phyloP scores from a whole-genome alignment of 441 rosid species.

The Omphalea diandra region DNA sequence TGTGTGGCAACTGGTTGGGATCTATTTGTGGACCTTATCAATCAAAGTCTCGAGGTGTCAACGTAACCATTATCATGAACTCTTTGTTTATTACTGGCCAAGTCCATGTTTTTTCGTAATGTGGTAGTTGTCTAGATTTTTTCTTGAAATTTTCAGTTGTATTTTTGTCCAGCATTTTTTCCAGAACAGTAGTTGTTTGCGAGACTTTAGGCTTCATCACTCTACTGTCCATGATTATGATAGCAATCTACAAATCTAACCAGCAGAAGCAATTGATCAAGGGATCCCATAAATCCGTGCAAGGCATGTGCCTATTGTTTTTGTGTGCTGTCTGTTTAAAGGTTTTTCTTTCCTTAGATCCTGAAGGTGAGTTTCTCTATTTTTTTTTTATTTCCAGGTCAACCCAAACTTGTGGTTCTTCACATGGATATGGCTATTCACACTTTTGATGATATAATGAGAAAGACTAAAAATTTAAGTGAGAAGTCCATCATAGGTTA shows the following conservation, averaged over 20 bases:
- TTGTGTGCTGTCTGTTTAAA: no score
- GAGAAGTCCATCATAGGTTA: constrained; percentile 81
- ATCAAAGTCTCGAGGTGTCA: constrained; percentile 57
- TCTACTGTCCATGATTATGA: constrained; percentile 46
- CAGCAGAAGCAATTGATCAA: constrained; percentile 38
- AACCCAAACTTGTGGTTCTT: constrained; percentile 86
- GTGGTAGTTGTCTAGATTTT: not conserved
- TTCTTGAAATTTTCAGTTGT: not conserved
- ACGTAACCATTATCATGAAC: not conserved
- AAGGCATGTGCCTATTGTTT: constrained; percentile 34
- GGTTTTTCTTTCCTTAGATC: not conserved
- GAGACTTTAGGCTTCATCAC: constrained; percentile 57
- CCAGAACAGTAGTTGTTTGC: constrained; percentile 60
- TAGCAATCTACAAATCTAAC: constrained; percentile 67
- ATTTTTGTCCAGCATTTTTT: constrained; percentile 44
- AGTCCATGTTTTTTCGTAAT: not conserved
- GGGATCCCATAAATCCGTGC: constrained; percentile 33
- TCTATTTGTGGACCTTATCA: constrained; percentile 61
- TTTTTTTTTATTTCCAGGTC: constrained; percentile 37
- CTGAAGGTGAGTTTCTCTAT: not conserved
- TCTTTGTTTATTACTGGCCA: not conserved
- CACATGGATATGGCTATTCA: constrained; percentile 98
- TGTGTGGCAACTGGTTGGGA: constrained; percentile 86
- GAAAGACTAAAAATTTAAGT: constrained; percentile 72
- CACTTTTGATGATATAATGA: constrained; percentile 86